Evolutionary conservation across 2,329 filamentous ascomycete species (phyloP).

Genomic region (Pseudogymnoascus verrucosus): DNA sequence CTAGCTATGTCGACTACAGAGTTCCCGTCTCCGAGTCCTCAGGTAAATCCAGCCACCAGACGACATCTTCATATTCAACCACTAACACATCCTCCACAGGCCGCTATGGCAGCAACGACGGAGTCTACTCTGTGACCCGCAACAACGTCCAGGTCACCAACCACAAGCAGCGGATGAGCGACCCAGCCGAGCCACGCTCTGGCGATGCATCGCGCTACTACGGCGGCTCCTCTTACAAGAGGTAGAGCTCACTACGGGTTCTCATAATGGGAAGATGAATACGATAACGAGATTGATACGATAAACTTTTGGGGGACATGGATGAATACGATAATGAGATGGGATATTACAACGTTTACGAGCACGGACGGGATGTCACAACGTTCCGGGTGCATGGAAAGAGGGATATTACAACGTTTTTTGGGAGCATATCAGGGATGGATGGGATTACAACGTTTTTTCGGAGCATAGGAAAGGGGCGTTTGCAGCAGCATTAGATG

Average conservation of each 20-base stretch:
- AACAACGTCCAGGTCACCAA: constrained; percentile 6
- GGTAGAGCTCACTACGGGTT: background rate
- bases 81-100: background rate
- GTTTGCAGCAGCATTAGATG: constrained; percentile 2
- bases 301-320: background rate
- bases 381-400: background rate
- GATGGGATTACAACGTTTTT: background rate
- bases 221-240: background rate
- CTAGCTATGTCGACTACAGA: background rate
- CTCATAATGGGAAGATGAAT: background rate
- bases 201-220: background rate
- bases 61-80: background rate
- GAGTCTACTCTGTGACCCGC: constrained; percentile 4
- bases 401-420: background rate
- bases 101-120: background rate
- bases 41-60: background rate
- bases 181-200: background rate
- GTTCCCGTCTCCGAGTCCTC: background rate
- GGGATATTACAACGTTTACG: background rate
- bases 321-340: background rate
- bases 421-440: background rate
- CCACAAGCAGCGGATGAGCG: background rate
- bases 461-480: background rate
- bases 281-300: background rate
- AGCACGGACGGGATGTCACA: background rate